Evolutionary conservation across 768 basidiomycete genomes (phyloP).

Genomic region (Mycena kentingensis): DNA sequence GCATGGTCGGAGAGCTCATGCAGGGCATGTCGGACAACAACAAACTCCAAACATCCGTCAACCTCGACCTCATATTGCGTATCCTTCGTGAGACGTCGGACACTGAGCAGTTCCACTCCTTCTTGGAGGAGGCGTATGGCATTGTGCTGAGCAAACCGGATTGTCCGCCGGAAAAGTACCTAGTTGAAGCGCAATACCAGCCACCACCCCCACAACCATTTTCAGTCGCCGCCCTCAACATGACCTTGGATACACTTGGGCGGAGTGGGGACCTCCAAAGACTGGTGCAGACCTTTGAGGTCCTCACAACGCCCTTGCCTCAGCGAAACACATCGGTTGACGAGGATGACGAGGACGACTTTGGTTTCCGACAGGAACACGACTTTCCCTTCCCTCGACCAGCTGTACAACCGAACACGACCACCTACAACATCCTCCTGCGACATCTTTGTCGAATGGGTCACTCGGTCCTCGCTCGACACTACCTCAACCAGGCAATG

Average conservation of each 20-base stretch:
- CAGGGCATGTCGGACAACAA: conserved; percentile 54
- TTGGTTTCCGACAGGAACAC: conserved; percentile 44
- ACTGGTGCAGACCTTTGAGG: conserved; percentile 76
- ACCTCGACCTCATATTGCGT: conserved; percentile 67
- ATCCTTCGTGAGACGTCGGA: conserved; percentile 69
- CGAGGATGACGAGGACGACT: conserved; percentile 67
- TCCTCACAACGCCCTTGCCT: conserved; percentile 72
- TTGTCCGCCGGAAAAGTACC: conserved; percentile 54
- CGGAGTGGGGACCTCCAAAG: conserved; percentile 59
- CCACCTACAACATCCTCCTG: conserved; percentile 63
- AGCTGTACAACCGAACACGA: conserved; percentile 61
- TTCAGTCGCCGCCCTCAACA: conserved; percentile 70
- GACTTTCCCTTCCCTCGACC: conserved; percentile 40
- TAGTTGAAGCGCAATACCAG: conserved; percentile 22
- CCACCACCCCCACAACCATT: conserved; percentile 45
- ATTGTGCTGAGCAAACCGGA: conserved; percentile 80
- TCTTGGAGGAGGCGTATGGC: conserved; percentile 72
- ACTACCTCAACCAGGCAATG: conserved; percentile 63
- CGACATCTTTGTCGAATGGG: conserved; percentile 53
- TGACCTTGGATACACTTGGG: conserved; percentile 71
- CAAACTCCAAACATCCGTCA: conserved; percentile 56
- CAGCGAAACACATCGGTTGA: conserved; percentile 54
- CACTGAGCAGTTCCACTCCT: conserved; percentile 52
- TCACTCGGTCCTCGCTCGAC: conserved; percentile 59
- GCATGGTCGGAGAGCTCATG: conserved; percentile 53